Evolutionary conservation across 2,329 filamentous ascomycete genomes (phyloP).

Genomic region (Chaetoscypha palmicola): DNA sequence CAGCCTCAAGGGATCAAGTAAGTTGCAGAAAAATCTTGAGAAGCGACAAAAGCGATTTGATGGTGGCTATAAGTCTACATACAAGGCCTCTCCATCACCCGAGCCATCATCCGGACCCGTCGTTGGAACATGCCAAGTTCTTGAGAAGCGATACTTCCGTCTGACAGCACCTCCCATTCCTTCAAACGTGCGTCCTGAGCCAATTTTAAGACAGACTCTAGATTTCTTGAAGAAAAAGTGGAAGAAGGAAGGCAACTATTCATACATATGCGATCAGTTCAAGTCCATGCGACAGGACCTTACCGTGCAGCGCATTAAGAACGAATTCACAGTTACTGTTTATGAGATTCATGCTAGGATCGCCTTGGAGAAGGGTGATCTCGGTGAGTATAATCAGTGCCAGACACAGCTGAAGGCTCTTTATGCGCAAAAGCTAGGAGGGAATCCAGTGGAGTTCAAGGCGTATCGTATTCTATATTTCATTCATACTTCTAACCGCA

Average conservation of each 20-base stretch:
- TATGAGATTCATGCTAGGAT: slow-evolving; percentile 98
- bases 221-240: slow-evolving; percentile 91
- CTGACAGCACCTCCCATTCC: slow-evolving; percentile 85
- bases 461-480: slow-evolving; percentile 99
- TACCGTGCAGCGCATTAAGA: slow-evolving; percentile 95
- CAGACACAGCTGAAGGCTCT: slow-evolving; percentile 94
- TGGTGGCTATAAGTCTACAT: slow-evolving; percentile 50
- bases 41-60: slow-evolving; percentile 87
- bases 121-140: slow-evolving; percentile 71
- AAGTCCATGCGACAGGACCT: slow-evolving; percentile 97
- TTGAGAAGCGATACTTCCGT: slow-evolving; percentile 94
- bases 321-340: slow-evolving; percentile 90
- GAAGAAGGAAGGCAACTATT: slow-evolving; percentile 88
- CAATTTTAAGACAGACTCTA: slow-evolving; percentile 73
- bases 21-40: slow-evolving; percentile 81
- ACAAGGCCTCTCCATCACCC: slow-evolving; percentile 44
- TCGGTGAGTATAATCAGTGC: slow-evolving; percentile 99
- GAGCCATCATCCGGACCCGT: slow-evolving; percentile 61
- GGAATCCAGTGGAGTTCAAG: slow-evolving; percentile 92
- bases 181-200: slow-evolving; percentile 78
- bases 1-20: slow-evolving; percentile 58
- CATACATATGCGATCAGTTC: slow-evolving; percentile 98
- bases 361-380: slow-evolving; percentile 93
- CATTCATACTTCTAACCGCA: slow-evolving; percentile 97
- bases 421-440: slow-evolving; percentile 80